These are phyloP conservation scores for Moesziomyces antarcticus DNA, from an alignment of 1,284 basidiomycete genomes.

Conservation along the genomic window DNA sequence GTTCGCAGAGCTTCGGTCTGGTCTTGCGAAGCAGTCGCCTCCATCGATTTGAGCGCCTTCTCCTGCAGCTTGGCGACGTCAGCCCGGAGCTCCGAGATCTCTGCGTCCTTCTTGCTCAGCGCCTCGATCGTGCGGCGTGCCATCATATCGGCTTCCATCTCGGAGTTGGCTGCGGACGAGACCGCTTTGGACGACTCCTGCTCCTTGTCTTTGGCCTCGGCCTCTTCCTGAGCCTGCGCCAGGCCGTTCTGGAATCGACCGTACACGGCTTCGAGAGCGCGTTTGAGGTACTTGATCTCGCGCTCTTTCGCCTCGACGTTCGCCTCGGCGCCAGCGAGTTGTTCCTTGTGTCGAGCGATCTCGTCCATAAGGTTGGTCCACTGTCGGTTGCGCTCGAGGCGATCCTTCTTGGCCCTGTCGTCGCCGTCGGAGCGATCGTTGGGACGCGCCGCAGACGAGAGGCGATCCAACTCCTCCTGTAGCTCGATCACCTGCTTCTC, in stretches of 20 bases:
- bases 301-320: constrained; percentile 75
- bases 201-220: constrained; percentile 37
- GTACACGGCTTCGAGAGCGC: constrained; percentile 84
- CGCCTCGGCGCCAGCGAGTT: constrained; percentile 75
- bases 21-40: constrained; percentile 15
- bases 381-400: constrained; percentile 80
- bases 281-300: constrained; percentile 80
- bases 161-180: constrained; percentile 16
- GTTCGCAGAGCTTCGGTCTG: constrained; percentile 19
- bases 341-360: constrained; percentile 76
- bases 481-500: constrained; percentile 84
- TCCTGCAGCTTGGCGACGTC: constrained; percentile 58
- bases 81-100: constrained; percentile 70
- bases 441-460: constrained; percentile 32
- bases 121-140: constrained; percentile 78
- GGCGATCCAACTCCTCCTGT: constrained; percentile 77
- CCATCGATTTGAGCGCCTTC: constrained; percentile 43
- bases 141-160: constrained; percentile 76
- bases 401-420: constrained; percentile 75
- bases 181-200: constrained; percentile 14
- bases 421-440: constrained; percentile 48
- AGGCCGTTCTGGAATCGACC: constrained; percentile 74
- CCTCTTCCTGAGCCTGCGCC: constrained; percentile 67
- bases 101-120: constrained; percentile 77
- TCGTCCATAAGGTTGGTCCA: constrained; percentile 82